phyloP scores from a whole-genome alignment of 495 filamentous ascomycete genomes.

The Staphylotrichum tortipilum region DNA sequence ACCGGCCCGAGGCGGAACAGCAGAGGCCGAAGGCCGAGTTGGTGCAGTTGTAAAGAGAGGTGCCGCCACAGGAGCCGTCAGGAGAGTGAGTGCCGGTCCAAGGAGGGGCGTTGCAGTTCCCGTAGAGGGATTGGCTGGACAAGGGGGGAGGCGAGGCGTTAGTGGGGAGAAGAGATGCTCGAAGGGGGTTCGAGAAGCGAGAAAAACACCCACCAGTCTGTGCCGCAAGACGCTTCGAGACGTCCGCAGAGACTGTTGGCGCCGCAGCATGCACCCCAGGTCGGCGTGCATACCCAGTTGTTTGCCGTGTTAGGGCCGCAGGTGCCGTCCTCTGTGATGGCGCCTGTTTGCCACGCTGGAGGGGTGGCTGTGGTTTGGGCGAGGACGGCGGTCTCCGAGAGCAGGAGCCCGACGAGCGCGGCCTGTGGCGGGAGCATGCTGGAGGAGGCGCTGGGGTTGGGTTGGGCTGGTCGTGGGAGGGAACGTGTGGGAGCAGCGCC shows the following conservation, averaged over 20 bases:
- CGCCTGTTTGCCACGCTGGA: background rate
- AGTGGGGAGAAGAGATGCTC: no score
- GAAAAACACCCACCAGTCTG: background rate
- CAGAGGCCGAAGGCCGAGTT: constrained; percentile 36
- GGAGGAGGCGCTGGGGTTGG: no score
- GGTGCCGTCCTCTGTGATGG: background rate
- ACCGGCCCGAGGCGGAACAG: constrained; percentile 37
- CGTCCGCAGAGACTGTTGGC: background rate
- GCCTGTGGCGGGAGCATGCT: no score
- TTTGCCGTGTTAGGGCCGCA: background rate
- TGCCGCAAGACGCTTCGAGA: background rate
- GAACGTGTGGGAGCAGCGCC: no score
- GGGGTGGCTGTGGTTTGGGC: background rate
- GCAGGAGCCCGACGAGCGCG: background rate
- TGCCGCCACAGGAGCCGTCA: background rate
- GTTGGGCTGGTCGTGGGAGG: no score
- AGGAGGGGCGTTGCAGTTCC: background rate
- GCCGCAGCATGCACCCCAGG: background rate
- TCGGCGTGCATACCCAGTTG: background rate
- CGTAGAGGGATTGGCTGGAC: background rate
- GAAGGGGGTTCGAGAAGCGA: no score
- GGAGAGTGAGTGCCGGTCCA: background rate
- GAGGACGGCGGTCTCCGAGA: background rate
- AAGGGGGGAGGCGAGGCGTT: no score
- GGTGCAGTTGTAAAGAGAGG: constrained; percentile 31